Percentiles rank a stretch among this genome's conserved stretches.
These are phyloP conservation scores for Saccharomycopsis sp. DNA, from an alignment of 805 yeast genomes.

Conservation along the genomic window DNA sequence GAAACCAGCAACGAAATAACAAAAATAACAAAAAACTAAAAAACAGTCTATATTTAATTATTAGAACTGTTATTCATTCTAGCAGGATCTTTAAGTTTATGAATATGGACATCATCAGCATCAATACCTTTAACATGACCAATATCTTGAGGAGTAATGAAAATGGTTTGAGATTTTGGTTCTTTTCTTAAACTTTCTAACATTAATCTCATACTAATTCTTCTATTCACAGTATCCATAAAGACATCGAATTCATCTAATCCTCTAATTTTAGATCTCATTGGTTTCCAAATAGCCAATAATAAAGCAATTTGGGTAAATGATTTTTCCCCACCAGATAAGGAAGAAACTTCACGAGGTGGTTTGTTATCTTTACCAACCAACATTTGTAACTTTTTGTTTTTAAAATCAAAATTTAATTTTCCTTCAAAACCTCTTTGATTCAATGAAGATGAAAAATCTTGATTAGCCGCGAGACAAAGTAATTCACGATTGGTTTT, in stretches of 20 bases:
- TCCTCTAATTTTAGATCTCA: slow-evolving; percentile 82
- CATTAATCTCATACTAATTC: slow-evolving; percentile 66
- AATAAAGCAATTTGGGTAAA: slow-evolving; percentile 84
- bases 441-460: slow-evolving; percentile 49
- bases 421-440: slow-evolving; percentile 68
- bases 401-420: slow-evolving; percentile 49
- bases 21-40: no score
- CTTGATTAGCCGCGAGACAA: slow-evolving; percentile 39
- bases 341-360: slow-evolving; percentile 63
- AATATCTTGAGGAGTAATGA: slow-evolving; percentile 91
- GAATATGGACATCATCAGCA: slow-evolving; percentile 54
- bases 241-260: slow-evolving; percentile 95
- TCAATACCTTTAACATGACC: slow-evolving; percentile 50
- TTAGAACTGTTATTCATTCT: no score
- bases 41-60: no score
- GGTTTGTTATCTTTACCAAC: slow-evolving; percentile 49
- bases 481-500: slow-evolving; percentile 30
- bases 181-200: slow-evolving; percentile 54
- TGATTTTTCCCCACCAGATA: slow-evolving; percentile 96
- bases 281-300: slow-evolving; percentile 85
- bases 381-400: slow-evolving; percentile 40
- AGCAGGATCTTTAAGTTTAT: slow-evolving; percentile 32
- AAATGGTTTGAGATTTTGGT: slow-evolving; percentile 72
- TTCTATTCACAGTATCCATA: slow-evolving; percentile 90
- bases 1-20: no score